These are phyloP conservation scores for Lactarius akahatsu DNA, from an alignment of 768 basidiomycete genomes.

Conservation along the genomic window DNA sequence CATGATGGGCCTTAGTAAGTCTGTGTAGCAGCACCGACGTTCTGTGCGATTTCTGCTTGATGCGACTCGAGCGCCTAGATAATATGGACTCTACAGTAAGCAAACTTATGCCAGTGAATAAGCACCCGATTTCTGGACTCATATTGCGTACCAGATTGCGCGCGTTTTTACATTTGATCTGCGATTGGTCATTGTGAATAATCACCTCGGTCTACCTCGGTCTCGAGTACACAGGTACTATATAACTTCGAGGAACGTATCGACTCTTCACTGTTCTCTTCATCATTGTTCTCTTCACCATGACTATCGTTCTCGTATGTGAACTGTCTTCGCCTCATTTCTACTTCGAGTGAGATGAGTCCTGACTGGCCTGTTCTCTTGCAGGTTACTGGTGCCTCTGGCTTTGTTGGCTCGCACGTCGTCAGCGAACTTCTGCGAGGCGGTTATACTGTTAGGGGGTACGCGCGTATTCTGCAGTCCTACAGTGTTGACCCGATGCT, in stretches of 20 bases:
- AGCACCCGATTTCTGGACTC: too few relatives aligned
- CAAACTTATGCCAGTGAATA: too few relatives aligned
- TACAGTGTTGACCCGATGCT: neutral
- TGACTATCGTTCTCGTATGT: conserved; percentile 16
- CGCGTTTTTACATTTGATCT: too few relatives aligned
- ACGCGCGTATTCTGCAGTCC: neutral
- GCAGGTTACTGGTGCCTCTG: conserved; percentile 49
- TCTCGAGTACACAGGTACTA: neutral
- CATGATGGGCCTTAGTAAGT: too few relatives aligned
- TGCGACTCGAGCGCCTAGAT: too few relatives aligned
- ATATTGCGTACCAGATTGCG: too few relatives aligned
- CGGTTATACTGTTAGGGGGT: conserved; percentile 52
- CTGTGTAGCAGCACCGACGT: too few relatives aligned
- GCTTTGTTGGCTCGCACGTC: conserved; percentile 36
- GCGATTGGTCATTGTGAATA: neutral
- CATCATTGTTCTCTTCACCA: neutral
- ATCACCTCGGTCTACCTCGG: neutral
- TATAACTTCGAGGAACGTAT: too few relatives aligned
- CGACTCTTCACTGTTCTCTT: too few relatives aligned
- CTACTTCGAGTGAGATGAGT: neutral
- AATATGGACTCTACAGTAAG: too few relatives aligned
- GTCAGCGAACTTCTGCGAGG: conserved; percentile 39
- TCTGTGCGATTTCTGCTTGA: too few relatives aligned
- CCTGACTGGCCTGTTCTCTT: neutral
- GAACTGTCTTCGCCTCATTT: neutral